Conservation (phyloP, 1,284 basidiomycete species). For the Puccinia coronata region DNA sequence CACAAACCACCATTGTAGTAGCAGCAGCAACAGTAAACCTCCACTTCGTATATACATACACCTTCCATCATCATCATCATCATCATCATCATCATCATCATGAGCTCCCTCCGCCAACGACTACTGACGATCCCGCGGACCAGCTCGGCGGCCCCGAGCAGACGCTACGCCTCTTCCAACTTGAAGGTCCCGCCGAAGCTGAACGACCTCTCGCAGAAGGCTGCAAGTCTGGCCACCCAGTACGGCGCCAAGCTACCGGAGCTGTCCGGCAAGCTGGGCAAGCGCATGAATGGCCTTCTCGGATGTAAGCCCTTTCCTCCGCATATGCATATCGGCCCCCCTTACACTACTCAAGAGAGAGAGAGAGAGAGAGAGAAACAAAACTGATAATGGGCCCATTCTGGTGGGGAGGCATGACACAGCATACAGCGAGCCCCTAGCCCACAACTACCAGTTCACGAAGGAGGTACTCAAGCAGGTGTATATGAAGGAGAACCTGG, state of each 20-base stretch:
- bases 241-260: slow-evolving; percentile 26
- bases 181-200: neutral
- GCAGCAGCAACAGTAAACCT: too few species aligned
- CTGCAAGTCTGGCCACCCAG: slow-evolving; percentile 19
- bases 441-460: slow-evolving; percentile 27
- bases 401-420: too few species aligned
- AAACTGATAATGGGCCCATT: too few species aligned
- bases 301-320: slow-evolving; percentile 24
- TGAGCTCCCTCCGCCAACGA: slow-evolving; percentile 25
- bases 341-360: too few species aligned
- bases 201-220: slow-evolving; percentile 21
- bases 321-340: too few species aligned
- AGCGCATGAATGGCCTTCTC: slow-evolving; percentile 10
- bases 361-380: too few species aligned
- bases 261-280: neutral
- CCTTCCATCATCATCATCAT: too few species aligned
- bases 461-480: slow-evolving; percentile 49
- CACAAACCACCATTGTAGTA: too few species aligned
- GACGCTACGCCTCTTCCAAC: slow-evolving; percentile 6
- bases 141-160: neutral
- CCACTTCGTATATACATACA: too few species aligned
- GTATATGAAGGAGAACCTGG: slow-evolving; percentile 46
- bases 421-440: slow-evolving; percentile 37
- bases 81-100: neutral
- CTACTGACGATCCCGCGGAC: slow-evolving; percentile 1